A percentile compares a stretch with the other conserved stretches of the same genome.
Conservation (phyloP, 352 stramenopile species). For the Globisporangium heterothallicum region DNA sequence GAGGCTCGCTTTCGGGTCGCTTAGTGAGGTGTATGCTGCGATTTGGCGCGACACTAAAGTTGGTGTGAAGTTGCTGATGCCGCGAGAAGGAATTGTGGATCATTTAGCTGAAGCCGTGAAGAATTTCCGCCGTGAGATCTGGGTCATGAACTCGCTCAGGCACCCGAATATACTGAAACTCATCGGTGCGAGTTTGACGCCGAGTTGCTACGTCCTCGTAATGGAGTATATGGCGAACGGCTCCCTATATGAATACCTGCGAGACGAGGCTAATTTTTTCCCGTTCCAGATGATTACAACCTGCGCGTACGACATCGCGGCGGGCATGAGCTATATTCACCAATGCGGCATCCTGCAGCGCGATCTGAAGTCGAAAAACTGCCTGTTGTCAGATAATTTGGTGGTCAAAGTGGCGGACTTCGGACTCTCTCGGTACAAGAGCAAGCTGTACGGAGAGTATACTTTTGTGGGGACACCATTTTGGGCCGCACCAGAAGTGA, state of each 20-base stretch:
- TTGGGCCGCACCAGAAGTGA: constrained; percentile 73
- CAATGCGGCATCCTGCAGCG: constrained; percentile 50
- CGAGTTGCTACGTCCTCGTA: constrained; percentile 73
- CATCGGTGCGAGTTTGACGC: constrained; percentile 69
- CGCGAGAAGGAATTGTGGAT: constrained; percentile 59
- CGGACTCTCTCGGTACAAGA: constrained; percentile 55
- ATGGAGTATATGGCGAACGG: constrained; percentile 87
- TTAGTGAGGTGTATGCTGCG: constrained; percentile 73
- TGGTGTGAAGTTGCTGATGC: constrained; percentile 74
- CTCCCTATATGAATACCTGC: constrained; percentile 77
- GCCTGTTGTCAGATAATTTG: constrained; percentile 66
- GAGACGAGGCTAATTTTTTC: constrained; percentile 71
- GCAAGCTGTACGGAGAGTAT: constrained; percentile 36
- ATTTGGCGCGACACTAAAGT: constrained; percentile 75
- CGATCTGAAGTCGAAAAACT: constrained; percentile 80
- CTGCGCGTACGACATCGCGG: constrained; percentile 57
- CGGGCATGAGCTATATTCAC: constrained; percentile 63
- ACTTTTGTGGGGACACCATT: constrained; percentile 78
- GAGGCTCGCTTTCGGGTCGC: constrained; percentile 55
- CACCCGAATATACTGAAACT: constrained; percentile 76
- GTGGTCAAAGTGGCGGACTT: constrained; percentile 77
- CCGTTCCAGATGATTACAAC: constrained; percentile 54
- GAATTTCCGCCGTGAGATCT: constrained; percentile 79
- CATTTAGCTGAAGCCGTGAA: constrained; percentile 66
- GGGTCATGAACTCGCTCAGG: constrained; percentile 66